phyloP scores from a whole-genome alignment of 768 basidiomycete genomes.

The Dioszegia aurantiaca region DNA sequence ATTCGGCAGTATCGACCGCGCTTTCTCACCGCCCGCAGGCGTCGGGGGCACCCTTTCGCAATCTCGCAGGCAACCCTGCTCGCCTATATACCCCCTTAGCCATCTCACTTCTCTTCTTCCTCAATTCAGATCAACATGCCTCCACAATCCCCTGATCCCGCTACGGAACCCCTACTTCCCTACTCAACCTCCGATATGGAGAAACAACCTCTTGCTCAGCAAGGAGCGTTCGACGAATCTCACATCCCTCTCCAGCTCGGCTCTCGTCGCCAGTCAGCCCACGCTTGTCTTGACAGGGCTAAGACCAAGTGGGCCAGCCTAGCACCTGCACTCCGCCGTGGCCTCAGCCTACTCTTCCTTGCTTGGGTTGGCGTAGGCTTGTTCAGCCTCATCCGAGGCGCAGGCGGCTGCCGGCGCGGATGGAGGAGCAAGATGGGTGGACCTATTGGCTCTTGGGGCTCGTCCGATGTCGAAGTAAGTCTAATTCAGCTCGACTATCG shows the following conservation, averaged over 20 bases:
- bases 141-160: neutral
- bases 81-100: neutral
- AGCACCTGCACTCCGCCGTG: neutral
- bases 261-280: neutral
- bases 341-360: neutral
- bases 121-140: neutral
- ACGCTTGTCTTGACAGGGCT: neutral
- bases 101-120: neutral
- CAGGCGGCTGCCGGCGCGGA: neutral
- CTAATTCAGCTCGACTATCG: neutral
- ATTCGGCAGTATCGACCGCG: too few species aligned
- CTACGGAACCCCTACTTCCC: neutral
- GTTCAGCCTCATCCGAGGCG: neutral
- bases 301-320: neutral
- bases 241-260: conserved; percentile 10
- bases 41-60: neutral
- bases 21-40: too few species aligned
- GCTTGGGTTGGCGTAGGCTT: conserved; percentile 7
- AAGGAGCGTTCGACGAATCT: conserved; percentile 20
- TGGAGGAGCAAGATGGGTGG: neutral
- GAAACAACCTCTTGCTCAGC: neutral
- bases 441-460: neutral
- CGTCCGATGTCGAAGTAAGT: neutral
- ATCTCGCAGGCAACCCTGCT: neutral
- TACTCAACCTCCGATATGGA: conserved; percentile 9